These are phyloP conservation scores for Yueomyces sp. DNA, from an alignment of 805 yeast genomes.

Conservation along the genomic window DNA sequence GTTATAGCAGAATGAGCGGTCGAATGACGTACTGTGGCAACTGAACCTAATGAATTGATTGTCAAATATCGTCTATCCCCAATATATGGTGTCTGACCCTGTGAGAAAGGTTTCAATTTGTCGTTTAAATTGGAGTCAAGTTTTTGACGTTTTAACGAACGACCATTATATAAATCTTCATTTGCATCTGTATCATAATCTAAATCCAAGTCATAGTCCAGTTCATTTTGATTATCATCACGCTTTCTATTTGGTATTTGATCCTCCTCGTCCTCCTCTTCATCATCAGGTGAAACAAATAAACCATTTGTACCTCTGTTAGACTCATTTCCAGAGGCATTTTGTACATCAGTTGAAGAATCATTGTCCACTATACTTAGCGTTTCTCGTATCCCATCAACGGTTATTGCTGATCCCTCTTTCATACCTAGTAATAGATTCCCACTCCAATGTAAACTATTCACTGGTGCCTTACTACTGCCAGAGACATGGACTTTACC, in stretches of 20 bases:
- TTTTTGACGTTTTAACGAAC: background rate
- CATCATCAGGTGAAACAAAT: background rate
- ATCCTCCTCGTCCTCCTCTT: background rate
- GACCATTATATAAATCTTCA: background rate
- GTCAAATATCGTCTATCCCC: constrained; percentile 61
- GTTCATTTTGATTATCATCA: constrained; percentile 9
- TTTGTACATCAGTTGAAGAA: too few relatives aligned
- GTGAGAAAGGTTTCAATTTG: constrained; percentile 47
- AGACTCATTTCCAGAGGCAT: too few relatives aligned
- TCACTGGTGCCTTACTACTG: too few relatives aligned
- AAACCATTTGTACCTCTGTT: too few relatives aligned
- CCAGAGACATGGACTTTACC: too few relatives aligned
- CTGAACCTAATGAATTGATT: constrained; percentile 71
- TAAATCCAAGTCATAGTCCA: background rate
- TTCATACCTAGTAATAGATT: too few relatives aligned
- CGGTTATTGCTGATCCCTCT: too few relatives aligned
- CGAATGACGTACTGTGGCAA: constrained; percentile 56
- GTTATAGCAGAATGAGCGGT: constrained; percentile 56
- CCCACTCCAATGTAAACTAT: too few relatives aligned
- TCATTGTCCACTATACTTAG: too few relatives aligned
- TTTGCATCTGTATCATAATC: background rate
- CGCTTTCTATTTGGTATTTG: constrained; percentile 1
- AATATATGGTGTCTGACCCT: constrained; percentile 81
- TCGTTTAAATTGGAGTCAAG: background rate
- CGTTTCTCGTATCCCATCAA: too few relatives aligned